A percentile compares a stretch with the other conserved stretches of the same genome.
These are phyloP conservation scores for Colletotrichum cuscutae DNA, from an alignment of 2,329 filamentous ascomycete species.

Conservation along the genomic window DNA sequence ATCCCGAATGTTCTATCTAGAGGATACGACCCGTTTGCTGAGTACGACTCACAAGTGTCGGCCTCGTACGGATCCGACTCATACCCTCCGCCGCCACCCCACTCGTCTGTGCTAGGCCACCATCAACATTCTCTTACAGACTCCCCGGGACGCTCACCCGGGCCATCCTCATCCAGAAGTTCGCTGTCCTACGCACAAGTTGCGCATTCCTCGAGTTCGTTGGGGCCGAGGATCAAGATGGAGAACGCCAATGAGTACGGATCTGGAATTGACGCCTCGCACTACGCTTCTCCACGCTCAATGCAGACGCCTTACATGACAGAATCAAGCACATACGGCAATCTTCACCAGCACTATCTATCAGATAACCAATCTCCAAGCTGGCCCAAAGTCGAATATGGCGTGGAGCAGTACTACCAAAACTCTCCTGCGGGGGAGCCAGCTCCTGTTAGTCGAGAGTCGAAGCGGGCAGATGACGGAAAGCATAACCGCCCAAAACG, in stretches of 20 bases:
- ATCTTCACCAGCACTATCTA: constrained; percentile 25
- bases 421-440: constrained; percentile 29
- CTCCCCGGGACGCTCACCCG: constrained; percentile 13
- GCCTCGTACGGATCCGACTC: constrained; percentile 57
- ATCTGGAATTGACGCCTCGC: constrained; percentile 48
- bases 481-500: constrained; percentile 44
- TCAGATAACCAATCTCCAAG: constrained; percentile 37
- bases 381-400: constrained; percentile 53
- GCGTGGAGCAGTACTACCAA: constrained; percentile 33
- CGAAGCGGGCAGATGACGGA: constrained; percentile 25
- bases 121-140: constrained; percentile 32
- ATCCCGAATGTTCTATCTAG: constrained; percentile 58
- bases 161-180: constrained; percentile 14
- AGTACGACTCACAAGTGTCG: constrained; percentile 55
- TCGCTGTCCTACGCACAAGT: constrained; percentile 9
- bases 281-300: constrained; percentile 54
- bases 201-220: constrained; percentile 36
- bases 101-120: constrained; percentile 36
- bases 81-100: constrained; percentile 53
- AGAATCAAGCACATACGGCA: constrained; percentile 21
- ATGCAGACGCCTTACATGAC: constrained; percentile 45
- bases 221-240: constrained; percentile 50
- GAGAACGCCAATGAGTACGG: constrained; percentile 49
- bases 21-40: constrained; percentile 63
- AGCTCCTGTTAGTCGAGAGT: constrained; percentile 39